phyloP scores from a whole-genome alignment of 169 alveolate species.

The Eimeria brunetti region DNA sequence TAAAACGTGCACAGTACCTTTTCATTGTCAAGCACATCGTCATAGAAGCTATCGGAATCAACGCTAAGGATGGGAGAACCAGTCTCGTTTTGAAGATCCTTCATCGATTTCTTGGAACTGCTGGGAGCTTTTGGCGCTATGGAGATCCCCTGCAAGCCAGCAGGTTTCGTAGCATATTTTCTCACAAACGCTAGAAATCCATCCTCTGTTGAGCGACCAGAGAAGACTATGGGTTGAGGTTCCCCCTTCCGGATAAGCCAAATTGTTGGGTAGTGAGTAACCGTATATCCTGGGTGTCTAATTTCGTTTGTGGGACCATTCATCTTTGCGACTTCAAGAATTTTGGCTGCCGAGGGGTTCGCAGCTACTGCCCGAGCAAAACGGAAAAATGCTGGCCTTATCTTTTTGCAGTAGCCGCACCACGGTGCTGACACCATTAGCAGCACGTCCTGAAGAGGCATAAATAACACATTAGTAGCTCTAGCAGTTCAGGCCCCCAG shows the following conservation, averaged over 20 bases:
- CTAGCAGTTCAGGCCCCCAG: background rate
- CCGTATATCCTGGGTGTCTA: slow-evolving; percentile 25
- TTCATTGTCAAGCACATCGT: slow-evolving; percentile 7
- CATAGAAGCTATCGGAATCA: slow-evolving; percentile 45
- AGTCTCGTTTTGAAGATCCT: background rate
- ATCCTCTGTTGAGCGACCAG: slow-evolving; percentile 47
- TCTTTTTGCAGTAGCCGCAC: slow-evolving; percentile 98
- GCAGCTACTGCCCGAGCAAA: slow-evolving; percentile 80
- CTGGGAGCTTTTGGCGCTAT: background rate
- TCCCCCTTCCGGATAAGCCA: slow-evolving; percentile 60
- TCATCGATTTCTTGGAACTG: background rate
- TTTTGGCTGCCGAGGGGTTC: slow-evolving; percentile 54
- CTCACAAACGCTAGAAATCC: slow-evolving; percentile 45
- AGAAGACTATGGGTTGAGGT: slow-evolving; percentile 35
- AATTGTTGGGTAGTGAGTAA: slow-evolving; percentile 70
- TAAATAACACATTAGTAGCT: background rate
- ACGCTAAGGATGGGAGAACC: slow-evolving; percentile 19
- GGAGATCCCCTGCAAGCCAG: slow-evolving; percentile 12
- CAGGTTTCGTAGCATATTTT: slow-evolving; percentile 48
- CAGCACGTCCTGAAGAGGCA: slow-evolving; percentile 89
- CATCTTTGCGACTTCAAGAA: slow-evolving; percentile 75
- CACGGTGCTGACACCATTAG: slow-evolving; percentile 98
- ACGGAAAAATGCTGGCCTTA: slow-evolving; percentile 90
- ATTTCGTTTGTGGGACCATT: slow-evolving; percentile 70
- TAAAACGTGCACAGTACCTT: background rate